Conservation (phyloP, 176 grass and related monocot genomes). For the Tuctoria greenei region DNA sequence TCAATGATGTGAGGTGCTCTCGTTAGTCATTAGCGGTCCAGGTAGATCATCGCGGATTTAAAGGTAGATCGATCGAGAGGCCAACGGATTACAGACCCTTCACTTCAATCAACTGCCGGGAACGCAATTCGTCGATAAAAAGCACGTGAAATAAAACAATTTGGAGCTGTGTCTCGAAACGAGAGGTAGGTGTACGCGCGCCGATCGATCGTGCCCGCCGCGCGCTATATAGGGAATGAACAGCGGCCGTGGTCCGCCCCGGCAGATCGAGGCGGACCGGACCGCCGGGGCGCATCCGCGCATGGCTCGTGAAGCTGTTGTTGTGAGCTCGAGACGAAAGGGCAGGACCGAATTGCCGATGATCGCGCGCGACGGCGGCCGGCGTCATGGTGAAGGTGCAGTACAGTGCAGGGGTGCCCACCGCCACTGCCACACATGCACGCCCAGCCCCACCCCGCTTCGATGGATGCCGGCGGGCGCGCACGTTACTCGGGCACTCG, state of each 20-base stretch:
- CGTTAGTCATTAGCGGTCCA: background rate
- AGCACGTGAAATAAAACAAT: background rate
- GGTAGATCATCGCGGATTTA: constrained; percentile 16
- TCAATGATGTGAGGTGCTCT: constrained; percentile 29
- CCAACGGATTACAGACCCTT: too few relatives aligned
- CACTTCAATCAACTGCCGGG: background rate
- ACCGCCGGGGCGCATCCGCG: too few relatives aligned
- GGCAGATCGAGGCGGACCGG: background rate
- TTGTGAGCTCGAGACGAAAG: background rate
- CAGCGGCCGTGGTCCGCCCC: background rate
- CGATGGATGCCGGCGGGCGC: background rate
- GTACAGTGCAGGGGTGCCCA: background rate
- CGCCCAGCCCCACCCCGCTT: background rate
- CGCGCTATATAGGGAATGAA: background rate
- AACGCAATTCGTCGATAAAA: background rate
- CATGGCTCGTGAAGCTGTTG: background rate
- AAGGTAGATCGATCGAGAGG: background rate
- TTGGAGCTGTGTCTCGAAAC: too few relatives aligned
- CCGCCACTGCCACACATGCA: background rate
- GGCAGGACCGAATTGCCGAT: background rate
- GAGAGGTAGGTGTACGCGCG: too few relatives aligned
- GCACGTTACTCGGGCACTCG: background rate
- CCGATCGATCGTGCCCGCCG: background rate
- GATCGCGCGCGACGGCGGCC: background rate
- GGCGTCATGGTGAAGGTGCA: background rate